phyloP scores from a whole-genome alignment of 768 basidiomycete genomes.

The Hemileccinum rubropunctum region DNA sequence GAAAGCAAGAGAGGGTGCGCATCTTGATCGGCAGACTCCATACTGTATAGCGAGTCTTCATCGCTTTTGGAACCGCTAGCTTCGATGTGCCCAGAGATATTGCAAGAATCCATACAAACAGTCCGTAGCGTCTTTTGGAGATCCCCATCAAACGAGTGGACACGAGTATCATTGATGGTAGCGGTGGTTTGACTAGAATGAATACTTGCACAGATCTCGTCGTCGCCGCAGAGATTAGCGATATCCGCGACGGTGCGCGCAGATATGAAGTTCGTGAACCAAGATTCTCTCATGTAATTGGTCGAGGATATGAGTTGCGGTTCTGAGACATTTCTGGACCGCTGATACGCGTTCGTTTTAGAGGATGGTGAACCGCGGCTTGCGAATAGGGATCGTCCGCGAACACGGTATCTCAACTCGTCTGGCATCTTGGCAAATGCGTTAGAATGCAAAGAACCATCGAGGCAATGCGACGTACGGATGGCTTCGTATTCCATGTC shows the following conservation, averaged over 20 bases:
- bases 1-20: slow-evolving; percentile 22
- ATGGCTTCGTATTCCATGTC: not conserved
- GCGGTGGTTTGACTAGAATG: slow-evolving; percentile 1
- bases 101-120: not conserved
- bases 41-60: slow-evolving; percentile 22
- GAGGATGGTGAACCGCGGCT: not conserved
- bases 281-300: slow-evolving; percentile 15
- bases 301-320: slow-evolving; percentile 21
- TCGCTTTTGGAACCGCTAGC: slow-evolving; percentile 7
- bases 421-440: not conserved
- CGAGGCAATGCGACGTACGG: slow-evolving; percentile 6
- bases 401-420: not conserved
- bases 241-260: slow-evolving; percentile 11
- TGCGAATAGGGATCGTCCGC: slow-evolving; percentile 1
- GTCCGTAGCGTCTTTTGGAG: not conserved
- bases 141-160: not conserved
- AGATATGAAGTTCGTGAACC: slow-evolving; percentile 12
- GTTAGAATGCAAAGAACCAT: not conserved
- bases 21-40: slow-evolving; percentile 26
- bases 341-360: not conserved
- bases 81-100: not conserved
- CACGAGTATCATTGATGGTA: not conserved
- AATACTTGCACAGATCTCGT: not conserved
- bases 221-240: slow-evolving; percentile 1
- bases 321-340: slow-evolving; percentile 22